Conservation (phyloP, 495 filamentous ascomycete species). For the Bathelium albidoporum region DNA sequence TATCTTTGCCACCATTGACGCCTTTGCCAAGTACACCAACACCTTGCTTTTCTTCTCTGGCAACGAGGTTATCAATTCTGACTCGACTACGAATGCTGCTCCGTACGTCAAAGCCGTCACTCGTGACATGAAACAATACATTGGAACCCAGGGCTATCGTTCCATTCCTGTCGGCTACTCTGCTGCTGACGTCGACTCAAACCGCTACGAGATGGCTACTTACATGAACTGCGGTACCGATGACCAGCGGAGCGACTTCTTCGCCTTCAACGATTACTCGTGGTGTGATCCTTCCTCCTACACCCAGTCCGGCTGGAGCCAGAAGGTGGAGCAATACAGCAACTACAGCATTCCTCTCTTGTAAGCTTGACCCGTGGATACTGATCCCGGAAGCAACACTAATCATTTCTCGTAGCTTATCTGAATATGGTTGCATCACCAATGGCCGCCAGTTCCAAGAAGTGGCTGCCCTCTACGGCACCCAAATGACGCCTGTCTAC, state of each 20-base stretch:
- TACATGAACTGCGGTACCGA: conserved; percentile 94
- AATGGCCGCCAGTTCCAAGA: conserved; percentile 75
- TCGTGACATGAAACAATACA: conserved; percentile 83
- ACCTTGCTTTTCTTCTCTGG: conserved; percentile 92
- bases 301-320: conserved; percentile 67
- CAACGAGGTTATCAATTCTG: conserved; percentile 91
- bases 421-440: conserved; percentile 84
- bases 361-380: conserved; percentile 26
- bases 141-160: conserved; percentile 62
- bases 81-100: conserved; percentile 60
- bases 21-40: conserved; percentile 78
- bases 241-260: conserved; percentile 83
- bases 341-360: conserved; percentile 90
- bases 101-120: conserved; percentile 90
- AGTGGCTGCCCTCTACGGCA: conserved; percentile 66
- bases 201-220: conserved; percentile 77
- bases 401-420: conserved; percentile 45
- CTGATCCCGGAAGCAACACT: background rate
- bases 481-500: conserved; percentile 82
- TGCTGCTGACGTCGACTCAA: conserved; percentile 72
- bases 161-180: conserved; percentile 87
- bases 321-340: conserved; percentile 85
- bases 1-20: conserved; percentile 86
- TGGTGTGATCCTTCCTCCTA: conserved; percentile 86
- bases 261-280: conserved; percentile 97